Evolutionary conservation across 2,329 filamentous ascomycete genomes (phyloP).

Genomic region (Aspergillus pseudoterreus): DNA sequence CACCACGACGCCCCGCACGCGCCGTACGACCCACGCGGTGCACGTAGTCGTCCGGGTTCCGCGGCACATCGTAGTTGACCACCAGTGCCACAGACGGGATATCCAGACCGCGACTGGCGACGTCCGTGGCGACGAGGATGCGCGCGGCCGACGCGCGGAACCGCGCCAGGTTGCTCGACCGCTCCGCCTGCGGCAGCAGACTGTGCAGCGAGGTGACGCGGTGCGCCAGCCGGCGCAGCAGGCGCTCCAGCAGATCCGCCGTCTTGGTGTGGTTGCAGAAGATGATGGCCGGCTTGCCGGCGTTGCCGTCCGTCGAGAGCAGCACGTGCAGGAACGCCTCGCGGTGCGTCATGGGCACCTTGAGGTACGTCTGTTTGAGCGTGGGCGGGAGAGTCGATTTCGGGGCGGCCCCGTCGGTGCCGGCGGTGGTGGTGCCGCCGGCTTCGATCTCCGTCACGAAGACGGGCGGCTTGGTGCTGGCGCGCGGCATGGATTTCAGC

Average conservation of each 20-base stretch:
- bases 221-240: conserved; percentile 80
- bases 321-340: conserved; percentile 93
- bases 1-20: conserved; percentile 78
- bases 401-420: conserved; percentile 24
- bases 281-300: conserved; percentile 75
- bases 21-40: conserved; percentile 94
- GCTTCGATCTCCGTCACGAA: conserved; percentile 76
- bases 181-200: conserved; percentile 75
- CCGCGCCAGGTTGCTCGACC: conserved; percentile 80
- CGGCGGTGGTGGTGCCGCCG: conserved; percentile 27
- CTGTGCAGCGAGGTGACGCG: conserved; percentile 90
- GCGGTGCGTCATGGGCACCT: conserved; percentile 85
- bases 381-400: conserved; percentile 66
- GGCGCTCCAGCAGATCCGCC: conserved; percentile 82
- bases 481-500: conserved; percentile 71
- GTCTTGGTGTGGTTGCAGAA: conserved; percentile 93
- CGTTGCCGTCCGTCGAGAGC: conserved; percentile 72
- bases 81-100: conserved; percentile 89
- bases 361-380: conserved; percentile 78
- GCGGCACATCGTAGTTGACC: conserved; percentile 91
- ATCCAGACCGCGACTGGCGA: conserved; percentile 89
- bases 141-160: conserved; percentile 88
- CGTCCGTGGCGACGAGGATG: conserved; percentile 90
- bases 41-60: conserved; percentile 97
- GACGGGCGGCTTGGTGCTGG: conserved; percentile 67